Evolutionary conservation across 2,329 filamentous ascomycete species (phyloP), one percentile per base, ranked within the genome.

Genomic region (Domatiomyces globalis): DNA sequence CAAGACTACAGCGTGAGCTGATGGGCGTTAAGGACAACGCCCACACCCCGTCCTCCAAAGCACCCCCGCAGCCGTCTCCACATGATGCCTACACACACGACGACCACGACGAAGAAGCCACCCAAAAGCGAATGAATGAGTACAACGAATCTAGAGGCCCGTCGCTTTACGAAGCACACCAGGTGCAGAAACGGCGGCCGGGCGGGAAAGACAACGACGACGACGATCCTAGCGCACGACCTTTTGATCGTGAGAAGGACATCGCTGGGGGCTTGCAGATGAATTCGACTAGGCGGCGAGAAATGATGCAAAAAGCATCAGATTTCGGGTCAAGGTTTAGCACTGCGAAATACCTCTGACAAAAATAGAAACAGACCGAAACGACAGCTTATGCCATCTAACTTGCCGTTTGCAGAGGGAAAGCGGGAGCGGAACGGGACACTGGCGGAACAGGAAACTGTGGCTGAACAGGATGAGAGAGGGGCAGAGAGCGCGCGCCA

Each of bases 221-320:
- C 19, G 90, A 95, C 67, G 89, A 96, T 64, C 90, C 92, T 0
- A 95, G 87, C 66, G 84, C 85, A 67, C 76, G 90, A 54, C 84
- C 80, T 0, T 96, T 96, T 68, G 87, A 95, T 69, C 77, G 81
- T 56, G 87, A 95, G 66, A 96, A 95, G 71, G 92, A 96, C 66
- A 95, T 96, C 80, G 84, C 80, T 42, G 70, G 86, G 2, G 83
- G 83, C 7, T 79, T 80, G 17, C 80, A 79, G 61, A 80, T 95
- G 49, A 84, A 81, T 22, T 73, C 81, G 58, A 75, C 81, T 36
- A 82, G 95, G 71, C 79, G 83, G 59, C 79, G 79, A 61, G 85
- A 95, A 60, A 72, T 96, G 71, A 66, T 95, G 54, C 84, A 79
- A 58, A 84, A 84, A 63, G 85, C 87, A 4, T 79, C 81, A 15